Evolutionary conservation across 2,329 filamentous ascomycete genomes (phyloP).

Genomic region (Colletotrichum chlorophyti): DNA sequence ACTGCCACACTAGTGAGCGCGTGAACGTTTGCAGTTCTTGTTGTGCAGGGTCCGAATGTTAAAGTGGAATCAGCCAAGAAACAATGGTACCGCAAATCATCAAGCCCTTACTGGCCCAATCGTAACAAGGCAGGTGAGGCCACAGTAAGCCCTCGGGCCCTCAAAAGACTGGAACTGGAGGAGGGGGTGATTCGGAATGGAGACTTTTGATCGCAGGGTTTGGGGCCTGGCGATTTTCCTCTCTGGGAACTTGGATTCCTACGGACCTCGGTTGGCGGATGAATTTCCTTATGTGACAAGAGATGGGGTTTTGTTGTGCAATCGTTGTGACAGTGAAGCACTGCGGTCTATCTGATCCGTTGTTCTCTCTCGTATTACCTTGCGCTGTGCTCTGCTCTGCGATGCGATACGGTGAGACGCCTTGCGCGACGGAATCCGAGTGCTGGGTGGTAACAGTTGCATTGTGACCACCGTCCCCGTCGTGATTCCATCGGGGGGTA

Average conservation of each 20-base stretch:
- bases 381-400: too few species aligned
- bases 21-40: slow-evolving; percentile 27
- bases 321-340: too few species aligned
- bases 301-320: too few species aligned
- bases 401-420: neutral
- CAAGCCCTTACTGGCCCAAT: slow-evolving; percentile 13
- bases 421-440: neutral
- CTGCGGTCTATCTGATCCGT: too few species aligned
- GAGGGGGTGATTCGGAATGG: neutral
- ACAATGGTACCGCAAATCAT: slow-evolving; percentile 22
- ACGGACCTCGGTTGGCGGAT: slow-evolving; percentile 2
- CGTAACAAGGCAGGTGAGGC: slow-evolving; percentile 16
- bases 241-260: neutral
- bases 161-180: too few species aligned
- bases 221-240: neutral
- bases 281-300: neutral
- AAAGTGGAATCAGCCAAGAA: slow-evolving; percentile 26
- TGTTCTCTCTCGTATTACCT: too few species aligned
- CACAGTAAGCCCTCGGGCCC: neutral
- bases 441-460: slow-evolving; percentile 2
- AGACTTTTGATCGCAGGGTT: neutral
- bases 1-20: slow-evolving; percentile 28
- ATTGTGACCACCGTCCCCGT: slow-evolving; percentile 3
- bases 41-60: slow-evolving; percentile 21
- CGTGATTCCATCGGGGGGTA: slow-evolving; percentile 10